Percentiles rank a stretch among this genome's conserved stretches.
phyloP scores from a whole-genome alignment of 225 moss, liverwort and hornwort species.

The Ulota crispa region DNA sequence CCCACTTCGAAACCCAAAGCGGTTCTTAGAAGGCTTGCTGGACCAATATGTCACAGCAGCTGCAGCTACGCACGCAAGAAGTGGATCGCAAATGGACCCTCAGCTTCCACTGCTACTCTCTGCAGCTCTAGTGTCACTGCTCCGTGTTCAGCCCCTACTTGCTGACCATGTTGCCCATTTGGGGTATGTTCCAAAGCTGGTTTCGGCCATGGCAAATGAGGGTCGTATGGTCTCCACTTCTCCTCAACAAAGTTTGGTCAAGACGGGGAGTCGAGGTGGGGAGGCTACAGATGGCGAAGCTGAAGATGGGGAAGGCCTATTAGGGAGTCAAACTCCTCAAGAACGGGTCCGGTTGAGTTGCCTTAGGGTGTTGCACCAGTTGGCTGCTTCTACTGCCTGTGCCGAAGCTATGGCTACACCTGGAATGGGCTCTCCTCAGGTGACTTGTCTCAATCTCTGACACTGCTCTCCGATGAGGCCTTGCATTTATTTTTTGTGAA shows the following conservation, averaged over 20 bases:
- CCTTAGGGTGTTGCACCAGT: slow-evolving; percentile 86
- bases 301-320: slow-evolving; percentile 64
- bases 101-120: slow-evolving; percentile 86
- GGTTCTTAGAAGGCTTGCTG: slow-evolving; percentile 85
- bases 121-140: slow-evolving; percentile 86
- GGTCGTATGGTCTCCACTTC: slow-evolving; percentile 71
- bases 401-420: slow-evolving; percentile 98
- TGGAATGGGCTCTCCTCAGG: slow-evolving; percentile 88
- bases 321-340: slow-evolving; percentile 75
- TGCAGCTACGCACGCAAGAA: slow-evolving; percentile 76
- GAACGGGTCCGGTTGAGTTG: slow-evolving; percentile 87
- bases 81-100: slow-evolving; percentile 55
- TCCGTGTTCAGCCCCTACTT: slow-evolving; percentile 86
- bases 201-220: slow-evolving; percentile 94
- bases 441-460: slow-evolving; percentile 5
- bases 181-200: slow-evolving; percentile 90
- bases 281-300: slow-evolving; percentile 50
- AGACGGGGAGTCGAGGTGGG: slow-evolving; percentile 34
- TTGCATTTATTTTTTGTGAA: background rate
- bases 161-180: slow-evolving; percentile 94
- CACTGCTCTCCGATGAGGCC: background rate
- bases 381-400: slow-evolving; percentile 93
- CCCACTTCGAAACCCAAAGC: slow-evolving; percentile 86
- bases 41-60: slow-evolving; percentile 93
- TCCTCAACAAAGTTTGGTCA: slow-evolving; percentile 46